phyloP scores from a whole-genome alignment of 257 asterid species.

The Cynanchum wilfordii region DNA sequence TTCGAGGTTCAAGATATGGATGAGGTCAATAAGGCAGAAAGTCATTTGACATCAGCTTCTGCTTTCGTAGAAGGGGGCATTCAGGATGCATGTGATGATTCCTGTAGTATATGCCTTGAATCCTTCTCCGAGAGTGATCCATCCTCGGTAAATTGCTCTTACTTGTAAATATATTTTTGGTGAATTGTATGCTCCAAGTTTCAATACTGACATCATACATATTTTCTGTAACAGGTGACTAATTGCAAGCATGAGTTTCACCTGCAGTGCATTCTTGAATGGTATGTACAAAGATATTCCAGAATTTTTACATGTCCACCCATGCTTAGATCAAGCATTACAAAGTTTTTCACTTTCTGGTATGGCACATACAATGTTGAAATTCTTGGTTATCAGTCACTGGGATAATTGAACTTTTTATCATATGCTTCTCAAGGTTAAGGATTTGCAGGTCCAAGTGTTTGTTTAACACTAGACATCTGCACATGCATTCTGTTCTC shows the following conservation, averaged over 20 bases:
- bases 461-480: background rate
- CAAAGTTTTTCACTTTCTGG: background rate
- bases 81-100: slow-evolving; percentile 89
- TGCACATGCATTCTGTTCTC: background rate
- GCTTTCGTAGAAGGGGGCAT: slow-evolving; percentile 98
- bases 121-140: slow-evolving; percentile 74
- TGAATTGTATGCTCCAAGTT: slow-evolving; percentile 4
- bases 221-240: slow-evolving; percentile 46
- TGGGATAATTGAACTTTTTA: background rate
- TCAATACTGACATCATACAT: slow-evolving; percentile 10
- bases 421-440: background rate
- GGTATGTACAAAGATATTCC: slow-evolving; percentile 39
- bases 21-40: slow-evolving; percentile 47
- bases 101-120: slow-evolving; percentile 98
- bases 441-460: too few relatives aligned
- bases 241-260: slow-evolving; percentile 88
- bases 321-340: background rate
- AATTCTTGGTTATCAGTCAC: slow-evolving; percentile 5
- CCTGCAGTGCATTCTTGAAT: slow-evolving; percentile 91
- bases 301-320: background rate
- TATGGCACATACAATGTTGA: too few relatives aligned
- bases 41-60: slow-evolving; percentile 67
- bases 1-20: slow-evolving; percentile 45
- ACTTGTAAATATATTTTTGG: background rate
- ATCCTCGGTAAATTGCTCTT: slow-evolving; percentile 44